A percentile compares a stretch with the other conserved stretches of the same genome.
Conservation (phyloP, 176 grass and related monocot species). For the Oryza australiensis region DNA sequence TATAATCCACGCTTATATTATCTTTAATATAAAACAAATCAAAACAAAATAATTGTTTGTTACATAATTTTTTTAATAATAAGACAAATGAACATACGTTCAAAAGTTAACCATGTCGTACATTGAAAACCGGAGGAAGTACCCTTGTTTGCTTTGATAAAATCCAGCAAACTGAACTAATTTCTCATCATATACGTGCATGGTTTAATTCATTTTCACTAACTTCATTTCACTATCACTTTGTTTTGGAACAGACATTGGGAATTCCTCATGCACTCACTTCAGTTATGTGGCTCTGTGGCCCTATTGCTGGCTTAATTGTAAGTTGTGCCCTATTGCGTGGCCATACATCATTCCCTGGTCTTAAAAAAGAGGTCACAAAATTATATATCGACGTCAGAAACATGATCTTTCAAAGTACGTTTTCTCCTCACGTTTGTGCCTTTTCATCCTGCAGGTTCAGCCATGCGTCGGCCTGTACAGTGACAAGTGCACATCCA, state of each 20-base stretch:
- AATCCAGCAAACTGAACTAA: too few species aligned
- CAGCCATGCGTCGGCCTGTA: conserved; percentile 69
- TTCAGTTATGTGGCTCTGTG: conserved; percentile 85
- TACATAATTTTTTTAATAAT: too few species aligned
- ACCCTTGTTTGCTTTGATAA: too few species aligned
- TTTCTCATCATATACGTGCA: too few species aligned
- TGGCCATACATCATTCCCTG: not conserved
- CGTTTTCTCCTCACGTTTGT: not conserved
- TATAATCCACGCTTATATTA: too few species aligned
- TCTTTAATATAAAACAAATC: too few species aligned
- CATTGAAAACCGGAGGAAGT: too few species aligned
- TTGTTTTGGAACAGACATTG: conserved; percentile 53
- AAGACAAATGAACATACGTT: too few species aligned
- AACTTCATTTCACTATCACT: not conserved
- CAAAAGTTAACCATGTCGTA: too few species aligned
- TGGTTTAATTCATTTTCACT: too few species aligned
- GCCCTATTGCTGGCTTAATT: conserved; percentile 77
- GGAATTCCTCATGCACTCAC: conserved; percentile 76
- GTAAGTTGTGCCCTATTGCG: conserved; percentile 43
- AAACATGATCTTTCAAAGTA: not conserved
- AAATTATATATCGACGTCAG: not conserved
- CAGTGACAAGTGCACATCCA: conserved; percentile 69
- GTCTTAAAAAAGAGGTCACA: not conserved
- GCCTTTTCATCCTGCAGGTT: conserved; percentile 23
- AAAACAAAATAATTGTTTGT: too few species aligned